Evolutionary conservation across 768 basidiomycete species (phyloP).

Genomic region (Lyophyllum shimeji): DNA sequence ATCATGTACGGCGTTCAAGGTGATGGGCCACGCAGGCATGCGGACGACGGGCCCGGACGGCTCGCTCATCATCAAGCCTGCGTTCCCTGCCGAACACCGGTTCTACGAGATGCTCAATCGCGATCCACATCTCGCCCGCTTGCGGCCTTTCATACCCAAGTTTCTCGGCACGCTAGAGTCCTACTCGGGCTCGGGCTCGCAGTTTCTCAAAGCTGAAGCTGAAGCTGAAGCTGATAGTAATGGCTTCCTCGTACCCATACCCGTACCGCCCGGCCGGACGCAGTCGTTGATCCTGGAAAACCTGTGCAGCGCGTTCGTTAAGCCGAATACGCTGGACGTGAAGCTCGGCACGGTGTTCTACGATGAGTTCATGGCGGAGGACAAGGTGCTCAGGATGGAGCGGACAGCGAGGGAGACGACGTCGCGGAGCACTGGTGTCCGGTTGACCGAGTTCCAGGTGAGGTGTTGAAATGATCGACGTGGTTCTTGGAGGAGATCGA

Average conservation of each 20-base stretch:
- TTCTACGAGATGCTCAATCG: slow-evolving; percentile 63
- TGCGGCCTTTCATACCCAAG: slow-evolving; percentile 62
- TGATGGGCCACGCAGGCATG: slow-evolving; percentile 78
- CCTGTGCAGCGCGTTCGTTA: slow-evolving; percentile 63
- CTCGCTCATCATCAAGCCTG: slow-evolving; percentile 77
- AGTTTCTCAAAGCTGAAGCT: too few relatives aligned
- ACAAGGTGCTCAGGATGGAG: slow-evolving; percentile 79
- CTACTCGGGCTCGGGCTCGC: too few relatives aligned
- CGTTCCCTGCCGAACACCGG: slow-evolving; percentile 57
- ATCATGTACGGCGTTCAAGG: slow-evolving; percentile 32
- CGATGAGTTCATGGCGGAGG: slow-evolving; percentile 59
- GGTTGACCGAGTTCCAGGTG: slow-evolving; percentile 91
- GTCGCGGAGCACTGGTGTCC: slow-evolving; percentile 68
- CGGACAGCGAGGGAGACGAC: slow-evolving; percentile 70
- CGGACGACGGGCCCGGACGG: slow-evolving; percentile 65
- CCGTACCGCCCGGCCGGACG: slow-evolving; percentile 18
- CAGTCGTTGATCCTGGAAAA: slow-evolving; percentile 87
- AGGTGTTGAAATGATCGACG: slow-evolving; percentile 13
- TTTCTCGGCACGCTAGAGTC: slow-evolving; percentile 81
- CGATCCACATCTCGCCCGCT: slow-evolving; percentile 36
- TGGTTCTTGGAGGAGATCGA: neutral
- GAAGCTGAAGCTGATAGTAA: too few relatives aligned
- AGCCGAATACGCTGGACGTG: slow-evolving; percentile 85
- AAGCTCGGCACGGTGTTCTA: slow-evolving; percentile 92
- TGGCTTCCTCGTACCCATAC: too few relatives aligned